Evolutionary conservation across 2,329 filamentous ascomycete genomes (phyloP).

Genomic region (Pyrenochaeta sp.): DNA sequence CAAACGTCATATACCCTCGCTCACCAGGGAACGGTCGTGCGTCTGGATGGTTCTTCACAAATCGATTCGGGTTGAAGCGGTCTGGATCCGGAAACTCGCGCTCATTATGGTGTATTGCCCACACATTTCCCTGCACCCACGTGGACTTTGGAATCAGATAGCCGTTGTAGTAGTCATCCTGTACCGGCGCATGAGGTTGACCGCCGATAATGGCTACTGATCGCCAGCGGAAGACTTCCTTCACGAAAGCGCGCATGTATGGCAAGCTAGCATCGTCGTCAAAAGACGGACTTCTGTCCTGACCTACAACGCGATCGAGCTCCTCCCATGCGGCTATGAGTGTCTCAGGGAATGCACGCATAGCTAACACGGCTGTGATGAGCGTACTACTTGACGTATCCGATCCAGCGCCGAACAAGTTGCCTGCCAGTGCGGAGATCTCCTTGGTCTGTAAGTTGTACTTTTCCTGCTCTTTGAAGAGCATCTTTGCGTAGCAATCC

Average conservation of each 20-base stretch:
- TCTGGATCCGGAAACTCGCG: slow-evolving; percentile 49
- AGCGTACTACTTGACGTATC: slow-evolving; percentile 47
- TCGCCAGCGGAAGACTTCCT: slow-evolving; percentile 48
- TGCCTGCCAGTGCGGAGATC: slow-evolving; percentile 43
- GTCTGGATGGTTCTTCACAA: slow-evolving; percentile 39
- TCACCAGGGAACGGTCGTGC: slow-evolving; percentile 47
- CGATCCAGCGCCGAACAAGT: slow-evolving; percentile 45
- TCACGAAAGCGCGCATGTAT: slow-evolving; percentile 51
- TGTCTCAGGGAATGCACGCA: slow-evolving; percentile 45
- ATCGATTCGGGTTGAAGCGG: slow-evolving; percentile 46
- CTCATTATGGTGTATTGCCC: slow-evolving; percentile 53
- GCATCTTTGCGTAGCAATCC: slow-evolving; percentile 44
- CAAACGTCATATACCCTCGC: slow-evolving; percentile 64
- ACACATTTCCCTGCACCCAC: slow-evolving; percentile 52
- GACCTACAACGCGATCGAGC: slow-evolving; percentile 43
- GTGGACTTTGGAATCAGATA: slow-evolving; percentile 51
- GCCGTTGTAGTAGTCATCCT: slow-evolving; percentile 50
- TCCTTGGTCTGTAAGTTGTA: slow-evolving; percentile 40
- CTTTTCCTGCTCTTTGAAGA: slow-evolving; percentile 53
- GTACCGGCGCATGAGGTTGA: slow-evolving; percentile 45
- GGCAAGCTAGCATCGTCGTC: slow-evolving; percentile 44
- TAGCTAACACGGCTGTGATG: slow-evolving; percentile 45
- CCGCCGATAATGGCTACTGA: slow-evolving; percentile 47
- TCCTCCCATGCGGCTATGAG: slow-evolving; percentile 43
- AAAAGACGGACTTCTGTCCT: slow-evolving; percentile 42